These are phyloP conservation scores for Diplosphaera chodatii DNA, from an alignment of 139 green algal species.

Conservation along the genomic window DNA sequence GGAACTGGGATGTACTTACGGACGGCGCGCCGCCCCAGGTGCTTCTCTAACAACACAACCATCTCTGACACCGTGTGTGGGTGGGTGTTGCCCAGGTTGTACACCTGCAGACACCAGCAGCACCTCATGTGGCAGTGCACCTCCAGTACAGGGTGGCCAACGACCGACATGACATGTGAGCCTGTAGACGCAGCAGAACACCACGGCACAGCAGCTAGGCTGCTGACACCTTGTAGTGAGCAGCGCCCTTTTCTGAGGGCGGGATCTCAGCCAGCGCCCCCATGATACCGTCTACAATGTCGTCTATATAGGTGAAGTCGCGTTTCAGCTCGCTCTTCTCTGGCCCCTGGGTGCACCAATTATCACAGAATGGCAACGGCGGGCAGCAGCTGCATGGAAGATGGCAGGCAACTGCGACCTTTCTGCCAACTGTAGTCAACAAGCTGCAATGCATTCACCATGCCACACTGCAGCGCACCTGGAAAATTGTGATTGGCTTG, in stretches of 20 bases:
- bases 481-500: slow-evolving; percentile 64
- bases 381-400: no score
- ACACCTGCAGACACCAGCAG: no score
- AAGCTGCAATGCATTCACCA: no score
- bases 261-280: slow-evolving; percentile 42
- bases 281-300: slow-evolving; percentile 64
- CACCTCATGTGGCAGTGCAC: no score
- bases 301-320: slow-evolving; percentile 81
- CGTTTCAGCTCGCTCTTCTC: slow-evolving; percentile 34
- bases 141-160: no score
- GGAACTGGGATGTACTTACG: slow-evolving; percentile 51
- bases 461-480: slow-evolving; percentile 18
- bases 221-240: slow-evolving; percentile 1
- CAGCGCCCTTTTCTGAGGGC: slow-evolving; percentile 22
- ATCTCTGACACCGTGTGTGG: slow-evolving; percentile 59
- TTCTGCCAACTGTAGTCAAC: no score
- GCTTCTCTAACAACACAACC: slow-evolving; percentile 54
- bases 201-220: no score
- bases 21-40: slow-evolving; percentile 42
- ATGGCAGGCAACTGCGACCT: no score
- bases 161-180: no score
- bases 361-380: background rate
- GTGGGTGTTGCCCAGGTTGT: slow-evolving; percentile 73
- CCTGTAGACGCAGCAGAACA: no score
- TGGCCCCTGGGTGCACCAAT: no score